Base-by-base conservation (phyloP, 768 basidiomycete species). In the Gloeostereum incarnatum region DNA sequence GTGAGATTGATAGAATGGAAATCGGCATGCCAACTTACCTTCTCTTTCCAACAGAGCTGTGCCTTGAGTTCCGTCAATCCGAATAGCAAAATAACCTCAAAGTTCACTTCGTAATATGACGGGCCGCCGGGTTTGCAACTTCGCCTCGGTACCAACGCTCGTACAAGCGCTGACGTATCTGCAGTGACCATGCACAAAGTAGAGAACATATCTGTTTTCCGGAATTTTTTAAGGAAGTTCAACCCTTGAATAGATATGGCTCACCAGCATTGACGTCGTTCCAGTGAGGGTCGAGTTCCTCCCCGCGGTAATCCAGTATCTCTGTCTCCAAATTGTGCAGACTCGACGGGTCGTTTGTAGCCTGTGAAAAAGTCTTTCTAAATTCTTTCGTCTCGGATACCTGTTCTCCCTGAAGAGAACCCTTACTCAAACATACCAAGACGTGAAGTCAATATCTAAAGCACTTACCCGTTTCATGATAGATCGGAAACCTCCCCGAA, bases 1-100 rank as follows among this genome's bases (percentile, higher is more conserved):
- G n/a, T n/a, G n/a, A n/a, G n/a, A n/a, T n/a, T n/a, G n/a, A n/a
- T n/a, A n/a, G n/a, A n/a, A n/a, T n/a, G n/a, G n/a, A n/a, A n/a
- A n/a, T n/a, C n/a, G n/a, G n/a, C n/a, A n/a, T n/a, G n/a, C n/a
- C n/a, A n/a, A 65, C 63, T 17, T 55, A 72, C 71, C 36, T 65
- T 59, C 30, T 73, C 69, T 43, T 58, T 52, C 73, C 73, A 77
- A 19, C 60, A 55, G 34, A 76, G 60, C 34, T 71, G 67, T 0
- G 73, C 73, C 40, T 61, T 65, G 42, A 75, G 49, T 42, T 76
- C 75, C 2, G 72, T 75, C 33, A 69, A 45, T 4, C 75, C 75
- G 38, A 77, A 73, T 5, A 68, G 51, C 17, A 77, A 43, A 7
- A 75, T 55, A 4, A 76, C 54, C n/a, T 66, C 62, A 40, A 55